Evolutionary conservation across 2,329 filamentous ascomycete genomes (phyloP).

Genomic region (Coleophoma cylindrospora): DNA sequence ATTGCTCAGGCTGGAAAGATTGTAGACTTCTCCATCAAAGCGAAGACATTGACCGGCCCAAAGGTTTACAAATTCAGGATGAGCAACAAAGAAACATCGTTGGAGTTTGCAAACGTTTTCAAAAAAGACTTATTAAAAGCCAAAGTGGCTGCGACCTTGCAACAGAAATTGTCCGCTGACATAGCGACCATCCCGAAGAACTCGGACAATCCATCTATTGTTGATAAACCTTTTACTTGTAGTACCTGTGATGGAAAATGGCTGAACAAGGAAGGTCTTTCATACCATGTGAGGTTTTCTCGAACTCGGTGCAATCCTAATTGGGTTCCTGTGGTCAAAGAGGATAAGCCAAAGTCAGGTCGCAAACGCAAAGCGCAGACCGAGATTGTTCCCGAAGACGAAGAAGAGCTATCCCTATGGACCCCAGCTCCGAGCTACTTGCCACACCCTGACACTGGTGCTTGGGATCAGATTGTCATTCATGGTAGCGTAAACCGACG

Average conservation of each 20-base stretch:
- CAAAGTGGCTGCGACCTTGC: conserved; percentile 6
- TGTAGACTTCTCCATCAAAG: conserved; percentile 23
- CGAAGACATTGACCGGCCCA: conserved; percentile 4
- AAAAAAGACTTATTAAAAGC: conserved; percentile 21
- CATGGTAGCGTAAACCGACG: background rate
- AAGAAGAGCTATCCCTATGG: background rate
- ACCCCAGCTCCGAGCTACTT: conserved; percentile 1
- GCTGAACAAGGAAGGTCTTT: conserved; percentile 26
- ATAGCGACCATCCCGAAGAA: conserved; percentile 8
- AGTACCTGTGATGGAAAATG: conserved; percentile 21
- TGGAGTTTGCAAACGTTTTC: conserved; percentile 17
- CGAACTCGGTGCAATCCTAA: conserved; percentile 26
- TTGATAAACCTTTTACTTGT: conserved; percentile 22
- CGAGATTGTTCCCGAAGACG: background rate
- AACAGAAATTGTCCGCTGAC: conserved; percentile 6
- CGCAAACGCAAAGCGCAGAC: background rate
- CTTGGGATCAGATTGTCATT: background rate
- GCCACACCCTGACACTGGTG: conserved; percentile 1
- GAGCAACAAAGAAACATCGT: conserved; percentile 5
- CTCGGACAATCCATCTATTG: conserved; percentile 7
- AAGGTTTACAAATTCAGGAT: conserved; percentile 20
- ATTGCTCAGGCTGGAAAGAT: conserved; percentile 19
- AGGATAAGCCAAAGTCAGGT: background rate
- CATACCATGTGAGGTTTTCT: conserved; percentile 26
- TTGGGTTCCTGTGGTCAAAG: conserved; percentile 1